phyloP scores from a whole-genome alignment of 1,139 yeast genomes.

The Candida sp. region DNA sequence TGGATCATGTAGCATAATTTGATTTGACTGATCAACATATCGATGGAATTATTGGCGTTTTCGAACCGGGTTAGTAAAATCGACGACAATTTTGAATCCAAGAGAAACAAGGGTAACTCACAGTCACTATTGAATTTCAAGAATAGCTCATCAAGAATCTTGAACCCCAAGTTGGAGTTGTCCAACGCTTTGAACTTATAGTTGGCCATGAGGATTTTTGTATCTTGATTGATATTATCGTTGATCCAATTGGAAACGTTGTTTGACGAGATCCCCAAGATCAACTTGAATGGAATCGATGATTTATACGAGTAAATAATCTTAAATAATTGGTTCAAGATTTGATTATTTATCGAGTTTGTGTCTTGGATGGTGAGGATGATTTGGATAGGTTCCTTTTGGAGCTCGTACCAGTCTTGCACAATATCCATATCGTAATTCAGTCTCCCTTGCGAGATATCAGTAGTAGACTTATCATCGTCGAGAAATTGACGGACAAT shows the following conservation, averaged over 20 bases:
- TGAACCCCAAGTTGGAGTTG: slow-evolving; percentile 36
- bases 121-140: slow-evolving; percentile 19
- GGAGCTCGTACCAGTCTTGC: slow-evolving; percentile 38
- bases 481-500: slow-evolving; percentile 31
- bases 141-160: slow-evolving; percentile 32
- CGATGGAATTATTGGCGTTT: slow-evolving; percentile 48
- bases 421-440: slow-evolving; percentile 54
- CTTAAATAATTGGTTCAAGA: slow-evolving; percentile 48
- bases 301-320: slow-evolving; percentile 37
- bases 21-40: slow-evolving; percentile 49
- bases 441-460: slow-evolving; percentile 13
- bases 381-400: slow-evolving; percentile 8
- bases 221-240: slow-evolving; percentile 27
- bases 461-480: slow-evolving; percentile 11
- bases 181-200: slow-evolving; percentile 44
- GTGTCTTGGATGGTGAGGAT: slow-evolving; percentile 61
- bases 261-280: slow-evolving; percentile 53
- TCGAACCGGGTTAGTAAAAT: slow-evolving; percentile 34
- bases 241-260: slow-evolving; percentile 37
- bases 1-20: slow-evolving; percentile 68
- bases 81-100: slow-evolving; percentile 28
- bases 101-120: slow-evolving; percentile 13
- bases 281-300: slow-evolving; percentile 40
- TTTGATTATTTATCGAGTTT: slow-evolving; percentile 52
- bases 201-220: slow-evolving; percentile 30